These are phyloP conservation scores for Brassica napus DNA, from an alignment of 345 rosid genomes.

Conservation along the genomic window DNA sequence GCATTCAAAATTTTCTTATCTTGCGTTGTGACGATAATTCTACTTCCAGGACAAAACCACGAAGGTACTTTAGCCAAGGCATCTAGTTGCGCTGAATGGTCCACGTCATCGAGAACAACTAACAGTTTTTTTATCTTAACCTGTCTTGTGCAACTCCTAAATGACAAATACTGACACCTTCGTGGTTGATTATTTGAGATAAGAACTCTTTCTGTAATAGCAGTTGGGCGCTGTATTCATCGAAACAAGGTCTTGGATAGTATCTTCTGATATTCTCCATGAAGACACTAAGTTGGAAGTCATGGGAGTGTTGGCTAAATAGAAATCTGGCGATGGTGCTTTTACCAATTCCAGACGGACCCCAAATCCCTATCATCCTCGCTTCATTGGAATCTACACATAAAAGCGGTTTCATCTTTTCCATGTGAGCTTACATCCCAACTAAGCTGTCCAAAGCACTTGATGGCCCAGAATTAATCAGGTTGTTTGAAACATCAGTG, in stretches of 20 bases:
- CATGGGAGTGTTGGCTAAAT: background rate
- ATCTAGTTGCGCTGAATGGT: slow-evolving; percentile 9
- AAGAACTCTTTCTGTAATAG: slow-evolving; percentile 38
- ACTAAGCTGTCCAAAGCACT: background rate
- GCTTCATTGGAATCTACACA: background rate
- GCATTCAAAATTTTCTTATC: slow-evolving; percentile 21
- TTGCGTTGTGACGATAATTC: slow-evolving; percentile 30
- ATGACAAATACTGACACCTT: background rate
- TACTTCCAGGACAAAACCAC: slow-evolving; percentile 18
- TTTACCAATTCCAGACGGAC: slow-evolving; percentile 36
- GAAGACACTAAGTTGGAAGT: slow-evolving; percentile 1
- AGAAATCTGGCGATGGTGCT: slow-evolving; percentile 43
- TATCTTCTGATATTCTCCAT: slow-evolving; percentile 5
- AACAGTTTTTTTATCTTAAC: slow-evolving; percentile 25
- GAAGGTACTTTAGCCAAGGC: background rate
- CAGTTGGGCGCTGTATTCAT: slow-evolving; percentile 11
- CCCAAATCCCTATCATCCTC: slow-evolving; percentile 44
- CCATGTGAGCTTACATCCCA: slow-evolving; percentile 34
- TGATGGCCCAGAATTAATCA: background rate
- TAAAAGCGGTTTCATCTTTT: background rate
- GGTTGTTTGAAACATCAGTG: background rate
- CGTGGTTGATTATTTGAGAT: slow-evolving; percentile 35
- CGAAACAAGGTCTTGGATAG: background rate
- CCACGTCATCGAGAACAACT: slow-evolving; percentile 29
- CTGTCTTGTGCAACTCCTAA: background rate